These are phyloP conservation scores for Apiospora saccharicola DNA, from an alignment of 2,329 filamentous ascomycete species.

Conservation along the genomic window DNA sequence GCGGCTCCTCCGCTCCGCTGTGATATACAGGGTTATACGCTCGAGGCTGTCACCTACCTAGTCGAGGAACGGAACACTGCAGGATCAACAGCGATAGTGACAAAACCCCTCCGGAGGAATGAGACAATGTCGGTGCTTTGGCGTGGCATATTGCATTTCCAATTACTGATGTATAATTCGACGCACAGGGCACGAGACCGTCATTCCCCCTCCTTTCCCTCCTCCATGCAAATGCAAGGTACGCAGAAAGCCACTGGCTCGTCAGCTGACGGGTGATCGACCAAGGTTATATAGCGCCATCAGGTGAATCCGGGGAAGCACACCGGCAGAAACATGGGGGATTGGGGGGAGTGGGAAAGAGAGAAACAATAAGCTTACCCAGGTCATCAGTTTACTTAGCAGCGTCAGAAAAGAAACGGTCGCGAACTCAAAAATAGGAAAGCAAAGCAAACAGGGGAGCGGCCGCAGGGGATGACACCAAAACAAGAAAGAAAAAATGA, in stretches of 20 bases:
- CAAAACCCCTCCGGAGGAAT: constrained; percentile 14
- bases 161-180: constrained; percentile 11
- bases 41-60: neutral
- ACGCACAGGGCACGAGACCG: constrained; percentile 1
- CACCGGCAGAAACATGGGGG: constrained; percentile 3
- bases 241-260: constrained; percentile 12
- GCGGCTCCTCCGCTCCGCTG: neutral
- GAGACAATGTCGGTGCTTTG: constrained; percentile 15
- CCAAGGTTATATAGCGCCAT: constrained; percentile 9
- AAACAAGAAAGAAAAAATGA: neutral
- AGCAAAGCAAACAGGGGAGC: neutral
- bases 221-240: neutral
- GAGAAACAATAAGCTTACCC: constrained; percentile 1
- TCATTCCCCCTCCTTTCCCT: neutral
- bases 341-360: neutral
- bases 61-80: neutral
- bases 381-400: neutral
- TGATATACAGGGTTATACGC: neutral
- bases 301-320: constrained; percentile 21
- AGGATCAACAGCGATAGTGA: neutral
- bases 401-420: constrained; percentile 17
- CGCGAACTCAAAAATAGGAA: constrained; percentile 4
- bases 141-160: constrained; percentile 8
- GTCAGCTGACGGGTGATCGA: constrained; percentile 18
- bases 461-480: neutral